Base-by-base conservation (phyloP, 306 rosid species). In the Quercus cerris region DNA sequence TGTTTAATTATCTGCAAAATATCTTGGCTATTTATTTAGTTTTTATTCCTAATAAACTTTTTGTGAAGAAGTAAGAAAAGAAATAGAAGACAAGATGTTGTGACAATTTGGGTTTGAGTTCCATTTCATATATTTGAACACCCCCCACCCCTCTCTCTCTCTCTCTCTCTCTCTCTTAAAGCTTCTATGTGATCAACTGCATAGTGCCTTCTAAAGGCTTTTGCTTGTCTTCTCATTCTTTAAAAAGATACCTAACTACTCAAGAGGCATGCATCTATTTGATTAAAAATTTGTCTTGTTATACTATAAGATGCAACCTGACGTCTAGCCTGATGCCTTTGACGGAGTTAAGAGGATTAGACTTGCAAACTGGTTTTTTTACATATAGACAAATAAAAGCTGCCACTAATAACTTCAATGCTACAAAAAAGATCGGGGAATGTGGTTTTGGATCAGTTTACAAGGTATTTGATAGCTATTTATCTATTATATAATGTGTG, bases 391-490 rank as follows among this genome's bases (percentile, higher is more conserved):
- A 79, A 71, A 72, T 79, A 7, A 71, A 75, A 75, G 86, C 81
- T 18, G 91, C 97, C 61, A 91, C 97, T 9, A 81, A 87, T 52
- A 85, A 85, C 56, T 89, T 91, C 31, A 81, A 68, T 74, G 71
- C 83, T 74, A 70, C 31, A 49, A 91, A 89, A 74, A 89, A 83
- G 84, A 70, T 91, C 14, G 93, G 91, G 55, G 92, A 91, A 85
- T 92, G 97, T 23, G 94, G 97, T 76, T 91, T 91, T 88, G 97
- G 94, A 83, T 81, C 83, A 41, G 92, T 89, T 70, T 88, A 89
- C 82, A 84, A 92, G 93, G 41, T 0, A 35, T 35, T 0, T 35
- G 2, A 35, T 8, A 5, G 8, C 41, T 35, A 35, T 6, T 35
- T 33, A 5, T 35, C 8, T 35, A 35, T 35, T 35, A 35, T 35